phyloP scores from a whole-genome alignment of 2,329 filamentous ascomycete species.

The Diatrype stigma region DNA sequence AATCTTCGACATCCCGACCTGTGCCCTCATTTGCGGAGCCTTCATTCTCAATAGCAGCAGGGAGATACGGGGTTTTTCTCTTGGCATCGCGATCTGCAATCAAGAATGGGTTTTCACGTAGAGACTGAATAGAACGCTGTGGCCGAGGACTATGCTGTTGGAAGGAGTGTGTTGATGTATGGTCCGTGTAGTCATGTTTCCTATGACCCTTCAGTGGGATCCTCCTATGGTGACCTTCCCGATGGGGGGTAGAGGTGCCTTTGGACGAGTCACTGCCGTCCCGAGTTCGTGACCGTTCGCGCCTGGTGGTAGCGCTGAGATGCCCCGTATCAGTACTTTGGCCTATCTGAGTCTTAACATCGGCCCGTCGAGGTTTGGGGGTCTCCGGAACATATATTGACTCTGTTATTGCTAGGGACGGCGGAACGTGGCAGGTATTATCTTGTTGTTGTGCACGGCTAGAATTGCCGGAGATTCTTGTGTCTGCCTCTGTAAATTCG shows the following conservation, averaged over 20 bases:
- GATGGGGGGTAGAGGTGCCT: background rate
- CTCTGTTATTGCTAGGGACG: too few relatives aligned
- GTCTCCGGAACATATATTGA: too few relatives aligned
- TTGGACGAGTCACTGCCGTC: background rate
- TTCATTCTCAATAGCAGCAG: background rate
- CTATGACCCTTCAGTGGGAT: background rate
- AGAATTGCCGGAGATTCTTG: conserved; percentile 15
- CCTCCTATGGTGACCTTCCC: background rate
- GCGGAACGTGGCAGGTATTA: conserved; percentile 7
- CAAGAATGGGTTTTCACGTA: conserved; percentile 17
- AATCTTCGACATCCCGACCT: background rate
- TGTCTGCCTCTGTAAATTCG: conserved; percentile 15
- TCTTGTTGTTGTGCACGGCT: conserved; percentile 11
- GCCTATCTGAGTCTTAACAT: background rate
- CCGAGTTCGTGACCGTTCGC: background rate
- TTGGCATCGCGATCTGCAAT: conserved; percentile 15
- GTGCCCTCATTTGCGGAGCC: background rate
- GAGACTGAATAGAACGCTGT: background rate
- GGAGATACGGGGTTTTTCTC: background rate
- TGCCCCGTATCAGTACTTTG: background rate
- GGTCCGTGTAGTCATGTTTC: background rate
- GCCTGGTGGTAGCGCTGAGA: background rate
- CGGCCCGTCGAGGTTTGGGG: background rate
- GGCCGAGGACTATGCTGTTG: background rate
- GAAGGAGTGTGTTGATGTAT: background rate